Conservation (phyloP, 2,329 filamentous ascomycete species). For the Metarhizium rileyi region DNA sequence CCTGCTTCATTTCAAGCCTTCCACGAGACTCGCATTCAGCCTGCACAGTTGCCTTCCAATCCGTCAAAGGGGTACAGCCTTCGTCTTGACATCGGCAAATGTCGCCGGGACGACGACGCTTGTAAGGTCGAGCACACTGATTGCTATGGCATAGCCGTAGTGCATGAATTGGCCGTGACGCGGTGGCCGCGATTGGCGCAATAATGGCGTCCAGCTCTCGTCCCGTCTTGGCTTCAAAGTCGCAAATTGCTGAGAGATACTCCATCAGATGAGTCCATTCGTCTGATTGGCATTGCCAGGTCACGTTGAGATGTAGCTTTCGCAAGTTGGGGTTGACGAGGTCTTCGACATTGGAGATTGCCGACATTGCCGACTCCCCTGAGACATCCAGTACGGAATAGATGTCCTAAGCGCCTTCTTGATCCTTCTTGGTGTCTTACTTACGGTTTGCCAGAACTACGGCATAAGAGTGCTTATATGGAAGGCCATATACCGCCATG, state of each 20-base stretch:
- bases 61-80: constrained; percentile 10
- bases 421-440: neutral
- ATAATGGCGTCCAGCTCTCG: constrained; percentile 28
- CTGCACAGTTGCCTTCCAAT: constrained; percentile 14
- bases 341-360: constrained; percentile 22
- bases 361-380: constrained; percentile 28
- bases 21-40: constrained; percentile 17
- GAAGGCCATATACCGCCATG: no score
- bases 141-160: constrained; percentile 25
- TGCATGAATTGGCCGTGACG: constrained; percentile 28
- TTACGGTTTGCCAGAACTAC: constrained; percentile 18
- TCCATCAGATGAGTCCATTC: constrained; percentile 24
- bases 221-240: constrained; percentile 10
- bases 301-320: constrained; percentile 17
- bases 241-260: constrained; percentile 18
- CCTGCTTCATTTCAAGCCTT: constrained; percentile 18
- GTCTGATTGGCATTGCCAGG: constrained; percentile 18
- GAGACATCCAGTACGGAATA: constrained; percentile 16
- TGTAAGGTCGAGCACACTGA: constrained; percentile 30
- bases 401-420: constrained; percentile 16
- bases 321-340: constrained; percentile 11
- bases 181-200: constrained; percentile 29
- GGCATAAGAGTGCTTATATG: constrained; percentile 18
- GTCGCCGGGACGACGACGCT: constrained; percentile 35
- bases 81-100: constrained; percentile 22